Evolutionary conservation across 1,284 basidiomycete species (phyloP), one percentile per base, ranked within the genome.

Genomic region (Apiotrichum mycotoxinovorans): DNA sequence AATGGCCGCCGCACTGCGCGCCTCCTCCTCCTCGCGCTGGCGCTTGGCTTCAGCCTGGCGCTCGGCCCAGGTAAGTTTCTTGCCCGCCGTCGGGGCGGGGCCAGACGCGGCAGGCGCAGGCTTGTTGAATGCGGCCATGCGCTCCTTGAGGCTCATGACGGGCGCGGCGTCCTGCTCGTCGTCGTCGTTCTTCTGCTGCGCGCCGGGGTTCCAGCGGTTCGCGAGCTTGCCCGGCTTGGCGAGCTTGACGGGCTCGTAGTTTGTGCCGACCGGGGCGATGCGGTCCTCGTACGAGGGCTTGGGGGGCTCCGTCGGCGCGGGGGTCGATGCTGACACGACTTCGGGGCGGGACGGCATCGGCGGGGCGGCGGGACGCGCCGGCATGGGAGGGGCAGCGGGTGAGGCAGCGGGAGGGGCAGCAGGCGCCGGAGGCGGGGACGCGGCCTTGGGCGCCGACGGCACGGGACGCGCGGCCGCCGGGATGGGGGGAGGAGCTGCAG

Each of bases 51-150:
- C 78, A 0, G 89, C 91, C 72, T 95, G 91, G 38, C 92, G 81
- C 73, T 95, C 88, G 60, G 84, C 87, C 92, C 92, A 95, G 0
- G 91, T 93, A 54, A 94, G 76, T 73, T 91, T 92, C 80, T 89
- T 88, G 17, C 51, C 42, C 11, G 52, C 45, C 51, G 56, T 63
- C 11, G 67, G 65, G 44, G 61, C 60, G 33, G 66, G 63, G 1
- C 51, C 58, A 8, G 38, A 34, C 2, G 63, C 38, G 1, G 65
- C 45, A 7, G 30, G 30, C 30, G 45, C 51, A 3, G 58, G 42
- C 17, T 60, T 52, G 17, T 61, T 53, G 62, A 74, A 75, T 7
- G 68, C 73, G 4, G 74, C 64, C 62, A 72, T 74, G 44, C 72
- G 63, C 38, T 72, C 70, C 58, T 73, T 73, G 52, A 72, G 60